Evolutionary conservation across 169 alveolate species (phyloP), one percentile per base, ranked within the genome.

Genomic region (Babesia ovis): DNA sequence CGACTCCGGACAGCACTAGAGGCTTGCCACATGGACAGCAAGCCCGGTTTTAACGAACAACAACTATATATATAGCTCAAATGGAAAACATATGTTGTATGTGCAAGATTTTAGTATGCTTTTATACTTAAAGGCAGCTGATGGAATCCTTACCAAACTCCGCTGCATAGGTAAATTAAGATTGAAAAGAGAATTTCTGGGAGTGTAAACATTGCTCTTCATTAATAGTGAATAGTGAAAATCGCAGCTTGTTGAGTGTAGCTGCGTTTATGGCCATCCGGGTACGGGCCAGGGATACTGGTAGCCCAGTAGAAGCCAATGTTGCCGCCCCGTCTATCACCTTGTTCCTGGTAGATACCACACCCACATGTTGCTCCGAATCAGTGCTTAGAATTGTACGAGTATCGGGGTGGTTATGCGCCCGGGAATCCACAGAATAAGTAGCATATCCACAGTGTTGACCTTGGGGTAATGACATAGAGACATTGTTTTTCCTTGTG

Each of bases 201-300:
- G 37, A 27, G 25, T 56, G 2, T 37, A 61, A 25, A 5, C 57
- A 37, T 6, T 14, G 34, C n/a, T 61, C 71, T 5, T 20, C 57
- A 29, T 20, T 14, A 9, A 61, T 61, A 42, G 23, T 39, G 31
- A 61, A 61, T 8, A 61, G 57, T 9, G 43, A 53, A 39, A 61
- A 61, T 32, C 29, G 41, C 20, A 61, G 32, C 8, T 22, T 45
- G 1, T 18, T 31, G 8, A 61, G 45, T 22, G 58, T 29, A 37
- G 34, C 57, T 6, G 9, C 18, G 20, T 61, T 56, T 22, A 61
- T 31, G 16, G 71, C 4, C 42, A 25, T 18, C 31, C 31, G 9
- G 25, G 6, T 50, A 20, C 31, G 58, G 50, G 23, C 14, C n/a
- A n/a, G n/a, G n/a, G n/a, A n/a, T n/a, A n/a, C n/a, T 9, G 46